phyloP scores from a whole-genome alignment of 2,329 filamentous ascomycete genomes.

The Neofusicoccum ribis region DNA sequence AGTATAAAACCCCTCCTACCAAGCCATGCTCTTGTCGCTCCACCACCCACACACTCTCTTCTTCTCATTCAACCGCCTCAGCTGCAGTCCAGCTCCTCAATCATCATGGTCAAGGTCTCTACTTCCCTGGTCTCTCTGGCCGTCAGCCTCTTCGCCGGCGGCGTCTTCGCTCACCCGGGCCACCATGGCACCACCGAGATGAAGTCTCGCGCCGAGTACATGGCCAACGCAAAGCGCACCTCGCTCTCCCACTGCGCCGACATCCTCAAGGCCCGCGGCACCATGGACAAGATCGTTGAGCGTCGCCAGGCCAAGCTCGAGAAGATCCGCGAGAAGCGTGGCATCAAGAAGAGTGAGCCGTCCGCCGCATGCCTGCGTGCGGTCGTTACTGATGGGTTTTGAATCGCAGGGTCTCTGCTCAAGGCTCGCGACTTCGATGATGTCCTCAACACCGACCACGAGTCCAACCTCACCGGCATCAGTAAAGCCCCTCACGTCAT shows the following conservation, averaged over 20 bases:
- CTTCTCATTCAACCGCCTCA: neutral
- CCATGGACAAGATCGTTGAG: conserved; percentile 42
- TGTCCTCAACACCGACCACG: conserved; percentile 27
- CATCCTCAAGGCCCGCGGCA: conserved; percentile 40
- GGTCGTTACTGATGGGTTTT: neutral
- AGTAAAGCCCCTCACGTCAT: conserved; percentile 1
- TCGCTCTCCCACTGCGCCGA: conserved; percentile 42
- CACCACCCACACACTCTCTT: neutral
- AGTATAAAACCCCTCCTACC: neutral
- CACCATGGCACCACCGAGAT: conserved; percentile 35
- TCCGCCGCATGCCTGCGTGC: neutral
- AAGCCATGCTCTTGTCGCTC: neutral
- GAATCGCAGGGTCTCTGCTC: neutral
- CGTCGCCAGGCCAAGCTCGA: conserved; percentile 39
- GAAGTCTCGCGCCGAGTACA: conserved; percentile 36
- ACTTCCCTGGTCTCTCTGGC: conserved; percentile 7
- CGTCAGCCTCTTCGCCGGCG: conserved; percentile 9
- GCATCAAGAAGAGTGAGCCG: conserved; percentile 11
- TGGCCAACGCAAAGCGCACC: conserved; percentile 22
- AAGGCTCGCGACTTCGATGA: conserved; percentile 14
- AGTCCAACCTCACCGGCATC: conserved; percentile 34
- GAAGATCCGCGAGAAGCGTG: conserved; percentile 12
- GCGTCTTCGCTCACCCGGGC: conserved; percentile 31
- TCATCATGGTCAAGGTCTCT: conserved; percentile 6
- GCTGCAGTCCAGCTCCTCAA: neutral